Base-by-base conservation (phyloP, 2,329 filamentous ascomycete genomes). In the Chrysoporthe puriensis region DNA sequence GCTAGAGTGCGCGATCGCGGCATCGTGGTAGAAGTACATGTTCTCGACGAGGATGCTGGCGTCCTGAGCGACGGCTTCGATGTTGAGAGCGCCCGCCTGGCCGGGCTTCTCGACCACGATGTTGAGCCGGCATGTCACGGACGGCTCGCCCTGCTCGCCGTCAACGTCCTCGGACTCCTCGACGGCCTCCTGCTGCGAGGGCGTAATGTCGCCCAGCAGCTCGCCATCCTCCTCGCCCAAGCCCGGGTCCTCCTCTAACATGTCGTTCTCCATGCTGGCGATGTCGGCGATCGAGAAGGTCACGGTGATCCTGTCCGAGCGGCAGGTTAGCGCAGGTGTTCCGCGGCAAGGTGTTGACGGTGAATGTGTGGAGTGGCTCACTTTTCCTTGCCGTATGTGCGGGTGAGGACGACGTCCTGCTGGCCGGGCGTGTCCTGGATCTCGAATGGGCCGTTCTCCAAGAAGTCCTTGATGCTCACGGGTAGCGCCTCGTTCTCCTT, bases 41-140 rank as follows among this genome's bases (percentile, higher is more conserved):
- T 96, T 95, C 78, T 97, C 92, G 76, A 98, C 91, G 74, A 93
- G 84, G 79, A 98, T 90, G 78, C 89, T 84, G 74, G 94, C 94
- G 73, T 97, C 92, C 81, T 96, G 91, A 43, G 93, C 93, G 69
- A 91, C 84, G 69, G 94, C 91, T 79, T 97, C 93, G 74, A 99
- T 89, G 80, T 91, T 90, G 71, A 99, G 86, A 40, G 93, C 93
- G 69, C 95, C 94, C 54, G 46, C 18, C 76, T 92, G 91, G 81
- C 87, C 88, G 69, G 91, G 85, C 85, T 97, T 96, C 85, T 97
- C 93, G 68, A 99, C 86, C 62, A 94, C 90, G 75, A 99, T 89
- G 80, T 91, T 93, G 71, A 97, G 85, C 73, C 91, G 90, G 74
- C 91, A 92, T 66, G 94, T 93, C 77, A 95, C 93, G 69, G 88